Conservation (phyloP, 108 stramenopile species). For the Conticribra guillardii region DNA sequence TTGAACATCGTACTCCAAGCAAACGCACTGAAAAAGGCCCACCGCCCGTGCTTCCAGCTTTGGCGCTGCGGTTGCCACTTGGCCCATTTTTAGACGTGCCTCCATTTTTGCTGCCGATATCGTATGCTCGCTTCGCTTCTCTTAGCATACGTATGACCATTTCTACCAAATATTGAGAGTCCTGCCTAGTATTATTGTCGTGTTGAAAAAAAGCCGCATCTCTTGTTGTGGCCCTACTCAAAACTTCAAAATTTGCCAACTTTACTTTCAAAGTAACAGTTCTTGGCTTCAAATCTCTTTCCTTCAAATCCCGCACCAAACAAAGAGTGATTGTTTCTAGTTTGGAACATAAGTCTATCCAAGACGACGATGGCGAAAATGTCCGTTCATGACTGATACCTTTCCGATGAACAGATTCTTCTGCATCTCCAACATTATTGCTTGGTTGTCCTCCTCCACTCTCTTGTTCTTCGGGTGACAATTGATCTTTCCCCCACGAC, state of each 20-base stretch:
- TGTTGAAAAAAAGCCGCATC: constrained; percentile 37
- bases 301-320: constrained; percentile 67
- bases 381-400: constrained; percentile 95
- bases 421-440: constrained; percentile 17
- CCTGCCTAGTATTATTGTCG: constrained; percentile 29
- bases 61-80: too few relatives aligned
- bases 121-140: constrained; percentile 42
- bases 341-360: constrained; percentile 60
- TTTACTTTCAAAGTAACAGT: constrained; percentile 89
- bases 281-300: constrained; percentile 61
- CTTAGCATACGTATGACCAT: constrained; percentile 54
- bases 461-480: too few relatives aligned
- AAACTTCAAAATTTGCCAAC: constrained; percentile 71
- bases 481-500: too few relatives aligned
- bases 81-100: too few relatives aligned
- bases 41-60: constrained; percentile 1
- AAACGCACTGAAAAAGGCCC: constrained; percentile 68
- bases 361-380: constrained; percentile 66
- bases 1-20: constrained; percentile 82
- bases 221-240: constrained; percentile 39
- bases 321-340: constrained; percentile 69
- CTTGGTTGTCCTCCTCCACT: constrained; percentile 23
- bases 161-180: constrained; percentile 52
- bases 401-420: constrained; percentile 53
- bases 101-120: not conserved